Conservation (phyloP, 2,329 filamentous ascomycete genomes). For the Amesomyces nigricolor region DNA sequence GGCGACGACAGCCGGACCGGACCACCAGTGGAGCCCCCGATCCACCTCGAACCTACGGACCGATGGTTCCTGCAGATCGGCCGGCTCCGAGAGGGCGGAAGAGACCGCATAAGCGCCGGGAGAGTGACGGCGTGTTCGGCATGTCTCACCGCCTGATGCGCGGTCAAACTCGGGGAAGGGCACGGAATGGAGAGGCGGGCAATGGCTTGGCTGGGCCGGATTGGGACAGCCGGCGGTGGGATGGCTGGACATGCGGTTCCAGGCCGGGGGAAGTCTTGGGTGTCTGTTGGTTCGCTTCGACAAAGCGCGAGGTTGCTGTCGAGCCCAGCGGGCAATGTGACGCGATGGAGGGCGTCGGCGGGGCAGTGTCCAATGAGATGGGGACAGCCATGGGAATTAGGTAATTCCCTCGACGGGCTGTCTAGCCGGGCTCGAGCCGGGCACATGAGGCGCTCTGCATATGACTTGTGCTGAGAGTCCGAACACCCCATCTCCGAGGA, state of each 20-base stretch:
- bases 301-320: neutral
- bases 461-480: neutral
- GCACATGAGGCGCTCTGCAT: constrained; percentile 12
- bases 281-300: neutral
- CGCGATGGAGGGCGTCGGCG: neutral
- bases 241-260: no score
- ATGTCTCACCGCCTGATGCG: neutral
- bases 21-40: neutral
- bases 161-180: neutral
- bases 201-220: no score
- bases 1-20: neutral
- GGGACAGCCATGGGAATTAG: neutral
- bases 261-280: no score
- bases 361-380: neutral
- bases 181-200: no score
- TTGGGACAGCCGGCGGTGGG: no score
- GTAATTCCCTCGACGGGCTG: neutral
- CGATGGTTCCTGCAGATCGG: constrained; percentile 10
- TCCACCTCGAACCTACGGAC: neutral
- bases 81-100: constrained; percentile 1
- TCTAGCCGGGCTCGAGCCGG: neutral
- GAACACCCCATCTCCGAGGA: constrained; percentile 6
- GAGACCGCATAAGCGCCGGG: neutral
- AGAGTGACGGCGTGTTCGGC: neutral
- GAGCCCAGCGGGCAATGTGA: neutral